Evolutionary conservation across 78 protist species (phyloP).

Genomic region (Emiliania huxleyi): DNA sequence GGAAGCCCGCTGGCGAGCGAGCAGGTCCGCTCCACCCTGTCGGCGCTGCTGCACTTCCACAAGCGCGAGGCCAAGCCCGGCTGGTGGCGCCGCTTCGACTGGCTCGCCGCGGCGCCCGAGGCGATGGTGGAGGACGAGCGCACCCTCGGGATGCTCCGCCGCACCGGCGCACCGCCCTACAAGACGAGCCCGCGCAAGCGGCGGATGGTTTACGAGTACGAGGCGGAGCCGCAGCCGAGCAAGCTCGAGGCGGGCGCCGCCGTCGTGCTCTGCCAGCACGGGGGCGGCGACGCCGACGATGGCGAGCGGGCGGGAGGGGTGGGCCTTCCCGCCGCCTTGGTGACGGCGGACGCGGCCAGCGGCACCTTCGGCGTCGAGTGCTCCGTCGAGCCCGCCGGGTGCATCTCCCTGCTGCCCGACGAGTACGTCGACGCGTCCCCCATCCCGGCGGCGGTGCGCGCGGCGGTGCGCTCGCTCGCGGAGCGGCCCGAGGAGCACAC

Average conservation of each 20-base stretch:
- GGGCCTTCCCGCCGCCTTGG: neutral
- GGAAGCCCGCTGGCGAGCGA: neutral
- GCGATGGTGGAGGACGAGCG: neutral
- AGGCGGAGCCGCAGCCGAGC: neutral
- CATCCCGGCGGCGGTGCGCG: neutral
- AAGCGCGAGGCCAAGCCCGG: neutral
- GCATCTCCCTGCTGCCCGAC: neutral
- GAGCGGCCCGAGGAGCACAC: neutral
- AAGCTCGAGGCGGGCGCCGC: neutral
- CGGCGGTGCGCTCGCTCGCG: neutral
- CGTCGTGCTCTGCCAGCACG: neutral
- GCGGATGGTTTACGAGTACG: neutral
- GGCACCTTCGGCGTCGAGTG: neutral
- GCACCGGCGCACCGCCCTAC: neutral
- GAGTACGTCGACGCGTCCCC: neutral
- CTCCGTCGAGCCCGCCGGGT: neutral
- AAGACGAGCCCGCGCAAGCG: neutral
- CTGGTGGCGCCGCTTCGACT: slow-evolving; percentile 7
- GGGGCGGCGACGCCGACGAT: neutral
- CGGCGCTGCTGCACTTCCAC: neutral
- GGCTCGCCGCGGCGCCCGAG: neutral
- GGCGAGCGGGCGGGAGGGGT: neutral
- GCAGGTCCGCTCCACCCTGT: neutral
- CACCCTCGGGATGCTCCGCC: neutral
- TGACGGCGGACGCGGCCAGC: neutral